These are phyloP conservation scores for Aspergillus leporis DNA, from an alignment of 495 filamentous ascomycete genomes.

Conservation along the genomic window DNA sequence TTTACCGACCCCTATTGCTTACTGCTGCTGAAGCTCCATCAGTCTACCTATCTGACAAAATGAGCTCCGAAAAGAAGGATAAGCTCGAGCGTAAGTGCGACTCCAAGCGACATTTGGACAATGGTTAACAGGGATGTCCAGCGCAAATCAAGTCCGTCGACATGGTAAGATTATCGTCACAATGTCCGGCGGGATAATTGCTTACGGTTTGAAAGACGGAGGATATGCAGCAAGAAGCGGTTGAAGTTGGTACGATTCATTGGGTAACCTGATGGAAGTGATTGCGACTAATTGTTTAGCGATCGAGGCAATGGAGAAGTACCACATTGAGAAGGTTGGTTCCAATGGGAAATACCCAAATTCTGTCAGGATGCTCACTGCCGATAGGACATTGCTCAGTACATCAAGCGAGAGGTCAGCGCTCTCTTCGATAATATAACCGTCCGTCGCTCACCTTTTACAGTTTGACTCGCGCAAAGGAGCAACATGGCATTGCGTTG, in stretches of 20 bases:
- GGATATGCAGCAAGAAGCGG: slow-evolving; percentile 92
- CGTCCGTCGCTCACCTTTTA: background rate
- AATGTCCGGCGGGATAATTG: background rate
- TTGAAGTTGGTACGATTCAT: slow-evolving; percentile 79
- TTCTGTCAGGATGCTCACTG: slow-evolving; percentile 20
- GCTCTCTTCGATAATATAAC: background rate
- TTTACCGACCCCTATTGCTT: background rate
- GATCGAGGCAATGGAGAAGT: slow-evolving; percentile 90
- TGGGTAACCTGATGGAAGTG: slow-evolving; percentile 9
- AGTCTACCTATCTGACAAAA: slow-evolving; percentile 24
- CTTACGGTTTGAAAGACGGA: slow-evolving; percentile 64
- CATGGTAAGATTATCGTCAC: slow-evolving; percentile 66
- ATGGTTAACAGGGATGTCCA: slow-evolving; percentile 45
- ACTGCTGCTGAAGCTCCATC: background rate
- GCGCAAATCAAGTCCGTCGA: slow-evolving; percentile 96
- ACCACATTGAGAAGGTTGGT: slow-evolving; percentile 86
- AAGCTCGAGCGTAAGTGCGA: slow-evolving; percentile 66
- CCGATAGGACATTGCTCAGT: slow-evolving; percentile 85
- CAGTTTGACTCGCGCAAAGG: slow-evolving; percentile 91
- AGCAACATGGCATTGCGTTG: slow-evolving; percentile 98
- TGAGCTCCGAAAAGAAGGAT: slow-evolving; percentile 61
- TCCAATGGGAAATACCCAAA: background rate
- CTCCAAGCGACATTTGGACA: slow-evolving; percentile 4
- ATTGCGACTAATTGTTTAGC: slow-evolving; percentile 53
- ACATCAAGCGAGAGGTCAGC: slow-evolving; percentile 92